phyloP scores from a whole-genome alignment of 1,139 yeast genomes.

The Zygosaccharomyces pseudobailii region DNA sequence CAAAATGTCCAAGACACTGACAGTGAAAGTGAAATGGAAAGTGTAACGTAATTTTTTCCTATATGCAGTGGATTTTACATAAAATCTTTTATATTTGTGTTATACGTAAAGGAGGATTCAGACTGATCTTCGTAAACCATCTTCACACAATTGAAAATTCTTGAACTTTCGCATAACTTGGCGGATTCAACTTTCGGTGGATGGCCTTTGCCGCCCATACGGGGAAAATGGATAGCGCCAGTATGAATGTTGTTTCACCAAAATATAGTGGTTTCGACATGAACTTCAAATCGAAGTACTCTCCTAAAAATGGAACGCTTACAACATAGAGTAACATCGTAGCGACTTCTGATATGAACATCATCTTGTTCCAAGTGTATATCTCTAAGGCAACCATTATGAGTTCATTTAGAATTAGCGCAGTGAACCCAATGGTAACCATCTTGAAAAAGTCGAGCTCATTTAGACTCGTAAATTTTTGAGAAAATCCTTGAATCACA shows the following conservation, averaged over 20 bases:
- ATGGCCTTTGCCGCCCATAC: conserved; percentile 82
- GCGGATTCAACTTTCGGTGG: conserved; percentile 77
- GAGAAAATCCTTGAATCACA: conserved; percentile 75
- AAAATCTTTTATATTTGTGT: background rate
- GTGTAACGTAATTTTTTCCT: conserved; percentile 9
- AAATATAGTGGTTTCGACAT: conserved; percentile 54
- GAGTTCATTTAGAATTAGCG: conserved; percentile 77
- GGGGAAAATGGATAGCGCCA: conserved; percentile 73
- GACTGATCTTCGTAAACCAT: background rate
- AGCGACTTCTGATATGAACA: conserved; percentile 67
- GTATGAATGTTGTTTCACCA: conserved; percentile 65
- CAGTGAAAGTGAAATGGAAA: conserved; percentile 37
- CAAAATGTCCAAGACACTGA: conserved; percentile 30
- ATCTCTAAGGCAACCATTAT: conserved; percentile 92
- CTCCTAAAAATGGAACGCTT: conserved; percentile 76
- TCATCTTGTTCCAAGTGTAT: conserved; percentile 79
- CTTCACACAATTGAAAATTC: conserved; percentile 37
- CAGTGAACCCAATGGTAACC: conserved; percentile 82
- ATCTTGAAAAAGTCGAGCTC: conserved; percentile 54
- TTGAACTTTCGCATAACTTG: conserved; percentile 96
- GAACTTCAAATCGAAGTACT: conserved; percentile 73
- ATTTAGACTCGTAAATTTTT: conserved; percentile 63
- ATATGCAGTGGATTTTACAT: background rate
- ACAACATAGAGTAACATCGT: conserved; percentile 65
- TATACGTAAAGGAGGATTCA: background rate